Conservation (phyloP, 176 grass and related monocot species). For the Ensete ventricosum region DNA sequence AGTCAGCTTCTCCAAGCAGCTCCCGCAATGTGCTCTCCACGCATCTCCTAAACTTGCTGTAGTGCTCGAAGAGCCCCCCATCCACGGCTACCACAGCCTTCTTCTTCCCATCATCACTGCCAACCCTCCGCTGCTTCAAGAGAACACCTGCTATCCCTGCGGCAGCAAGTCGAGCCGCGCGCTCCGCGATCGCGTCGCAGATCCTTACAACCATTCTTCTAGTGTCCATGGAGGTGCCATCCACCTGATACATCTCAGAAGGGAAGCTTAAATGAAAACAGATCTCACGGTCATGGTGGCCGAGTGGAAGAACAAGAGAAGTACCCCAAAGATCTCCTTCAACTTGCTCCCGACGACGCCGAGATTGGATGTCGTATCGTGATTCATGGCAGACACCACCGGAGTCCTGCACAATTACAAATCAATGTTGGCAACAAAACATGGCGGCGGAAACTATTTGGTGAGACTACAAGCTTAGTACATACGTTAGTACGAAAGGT, state of each 20-base stretch:
- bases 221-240: background rate
- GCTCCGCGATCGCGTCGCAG: slow-evolving; percentile 5
- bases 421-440: background rate
- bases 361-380: slow-evolving; percentile 6
- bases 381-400: background rate
- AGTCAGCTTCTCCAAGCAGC: slow-evolving; percentile 9
- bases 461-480: too few relatives aligned
- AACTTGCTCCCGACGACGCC: slow-evolving; percentile 1
- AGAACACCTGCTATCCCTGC: slow-evolving; percentile 19
- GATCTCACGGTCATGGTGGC: background rate
- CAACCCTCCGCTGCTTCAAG: slow-evolving; percentile 1
- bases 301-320: too few relatives aligned
- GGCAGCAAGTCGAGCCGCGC: slow-evolving; percentile 6
- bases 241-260: background rate
- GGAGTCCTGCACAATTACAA: background rate
- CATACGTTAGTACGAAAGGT: slow-evolving; percentile 1
- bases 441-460: too few relatives aligned
- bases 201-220: slow-evolving; percentile 3
- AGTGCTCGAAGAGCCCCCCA: slow-evolving; percentile 5
- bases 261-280: background rate
- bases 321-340: slow-evolving; percentile 14
- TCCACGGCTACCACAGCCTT: slow-evolving; percentile 9
- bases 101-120: background rate
- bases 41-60: background rate
- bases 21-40: slow-evolving; percentile 4